A percentile compares a stretch with the other conserved stretches of the same genome.
Evolutionary conservation across 805 yeast genomes (phyloP).

Genomic region (Starmerella riodocensis): DNA sequence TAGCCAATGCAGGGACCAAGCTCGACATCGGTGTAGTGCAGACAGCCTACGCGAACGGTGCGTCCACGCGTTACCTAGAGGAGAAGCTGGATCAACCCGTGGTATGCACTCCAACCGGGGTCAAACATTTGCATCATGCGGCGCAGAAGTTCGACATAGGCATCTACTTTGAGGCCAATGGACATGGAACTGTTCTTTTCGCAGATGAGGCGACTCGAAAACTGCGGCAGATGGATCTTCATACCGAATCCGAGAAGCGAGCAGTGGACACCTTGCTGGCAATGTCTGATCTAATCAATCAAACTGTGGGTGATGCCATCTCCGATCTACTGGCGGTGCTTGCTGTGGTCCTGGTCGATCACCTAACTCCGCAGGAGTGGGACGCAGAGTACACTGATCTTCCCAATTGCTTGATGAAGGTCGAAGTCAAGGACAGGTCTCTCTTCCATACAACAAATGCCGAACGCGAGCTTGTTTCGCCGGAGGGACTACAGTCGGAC

Average conservation of each 20-base stretch:
- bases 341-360: conserved; percentile 43
- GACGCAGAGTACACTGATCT: conserved; percentile 62
- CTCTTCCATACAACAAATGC: conserved; percentile 78
- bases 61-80: conserved; percentile 61
- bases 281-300: conserved; percentile 68
- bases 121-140: conserved; percentile 89
- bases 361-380: conserved; percentile 60
- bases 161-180: conserved; percentile 94
- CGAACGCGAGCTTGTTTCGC: conserved; percentile 66
- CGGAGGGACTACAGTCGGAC: conserved; percentile 58
- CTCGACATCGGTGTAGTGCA: conserved; percentile 71
- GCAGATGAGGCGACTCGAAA: conserved; percentile 37
- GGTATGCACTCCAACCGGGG: conserved; percentile 87
- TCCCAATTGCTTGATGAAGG: conserved; percentile 75
- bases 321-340: conserved; percentile 78
- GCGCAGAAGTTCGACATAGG: conserved; percentile 79
- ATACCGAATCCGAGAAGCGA: conserved; percentile 34
- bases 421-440: conserved; percentile 67
- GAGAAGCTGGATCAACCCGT: conserved; percentile 59
- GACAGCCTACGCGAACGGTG: conserved; percentile 96
- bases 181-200: conserved; percentile 94
- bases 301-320: conserved; percentile 96
- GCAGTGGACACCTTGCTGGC: conserved; percentile 44
- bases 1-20: conserved; percentile 34
- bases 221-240: conserved; percentile 30